Evolutionary conservation across 2,329 filamentous ascomycete genomes (phyloP), one percentile per base, ranked within the genome.

Genomic region (Fusarium subglutinans): DNA sequence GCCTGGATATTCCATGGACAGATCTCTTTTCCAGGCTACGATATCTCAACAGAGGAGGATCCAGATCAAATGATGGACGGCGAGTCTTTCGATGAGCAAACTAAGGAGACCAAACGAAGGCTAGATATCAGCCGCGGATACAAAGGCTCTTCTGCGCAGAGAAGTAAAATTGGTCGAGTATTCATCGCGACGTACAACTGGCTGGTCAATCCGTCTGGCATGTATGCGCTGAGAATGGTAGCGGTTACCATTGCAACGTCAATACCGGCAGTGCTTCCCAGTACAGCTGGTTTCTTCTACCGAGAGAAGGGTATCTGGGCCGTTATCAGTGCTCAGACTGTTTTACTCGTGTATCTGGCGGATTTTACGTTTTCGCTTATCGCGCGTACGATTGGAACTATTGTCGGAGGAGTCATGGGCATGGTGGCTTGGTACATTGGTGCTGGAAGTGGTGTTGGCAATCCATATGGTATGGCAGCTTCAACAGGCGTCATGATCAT

Each of bases 231-330:
- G 15, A 84, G 86, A 6, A 83, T 87, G 79, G 85, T 88, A 0
- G 70, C 84, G 12, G 84, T 86, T 1, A 87, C 86, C 0, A 78
- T 88, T 17, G 86, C 83, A 0, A 77, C 82, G 1, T 76, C 79
- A 0, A 83, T 88, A 9, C 84, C 86, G 0, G 82, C 83, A 0
- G 80, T 81, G 0, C 79, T 88, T 8, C 83, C 85, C 0, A 75
- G 78, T 33, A 82, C 81, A 3, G 83, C 86, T 0, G 86, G 84
- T 3, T 88, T 89, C 73, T 88, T 83, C 70, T 88, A 87, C 56
- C 82, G 86, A 6, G 83, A 88, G 63, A 87, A 87, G 73, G 86
- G 87, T 1, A 79, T 89, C 0, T 89, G 87, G 87, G 85, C 81
- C 0, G 76, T 88, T 14, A 87, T 89, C 47, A 88, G 86, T 77